Percentiles rank a stretch among this genome's conserved stretches.
phyloP scores from a whole-genome alignment of 116 monocot genomes.

The Trichopus zeylanicus region DNA sequence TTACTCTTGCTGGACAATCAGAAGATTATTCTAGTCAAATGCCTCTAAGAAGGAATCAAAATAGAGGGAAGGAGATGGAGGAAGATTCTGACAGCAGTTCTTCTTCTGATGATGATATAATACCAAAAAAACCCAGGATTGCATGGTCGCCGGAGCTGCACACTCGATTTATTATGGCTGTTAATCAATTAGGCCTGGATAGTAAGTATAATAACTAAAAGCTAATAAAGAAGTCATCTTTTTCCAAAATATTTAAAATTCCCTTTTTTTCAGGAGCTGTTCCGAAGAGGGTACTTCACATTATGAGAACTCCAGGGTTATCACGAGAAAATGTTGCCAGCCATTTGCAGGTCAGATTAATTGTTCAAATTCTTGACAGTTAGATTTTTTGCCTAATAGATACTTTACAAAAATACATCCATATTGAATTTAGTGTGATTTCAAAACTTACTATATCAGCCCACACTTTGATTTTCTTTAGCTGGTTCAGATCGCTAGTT shows the following conservation, averaged over 20 bases:
- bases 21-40: slow-evolving; percentile 6
- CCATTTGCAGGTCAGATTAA: slow-evolving; percentile 31
- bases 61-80: slow-evolving; percentile 3
- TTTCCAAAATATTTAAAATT: neutral
- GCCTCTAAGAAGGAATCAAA: neutral
- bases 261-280: slow-evolving; percentile 21
- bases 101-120: slow-evolving; percentile 4
- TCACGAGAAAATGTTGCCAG: slow-evolving; percentile 41
- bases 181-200: slow-evolving; percentile 19
- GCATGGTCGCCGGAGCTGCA: slow-evolving; percentile 24
- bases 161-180: slow-evolving; percentile 16
- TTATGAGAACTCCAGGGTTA: slow-evolving; percentile 34
- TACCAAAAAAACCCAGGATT: slow-evolving; percentile 15
- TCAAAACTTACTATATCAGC: too few species aligned
- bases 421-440: neutral
- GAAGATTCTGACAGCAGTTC: slow-evolving; percentile 1
- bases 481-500: too few species aligned
- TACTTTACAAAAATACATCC: too few species aligned
- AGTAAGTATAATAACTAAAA: slow-evolving; percentile 14
- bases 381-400: too few species aligned
- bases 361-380: neutral
- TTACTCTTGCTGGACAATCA: neutral
- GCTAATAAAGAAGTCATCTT: neutral
- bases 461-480: too few species aligned
- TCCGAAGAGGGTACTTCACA: slow-evolving; percentile 36